These are phyloP conservation scores for Syzygium oleosum DNA, from an alignment of 345 rosid genomes.

Conservation along the genomic window DNA sequence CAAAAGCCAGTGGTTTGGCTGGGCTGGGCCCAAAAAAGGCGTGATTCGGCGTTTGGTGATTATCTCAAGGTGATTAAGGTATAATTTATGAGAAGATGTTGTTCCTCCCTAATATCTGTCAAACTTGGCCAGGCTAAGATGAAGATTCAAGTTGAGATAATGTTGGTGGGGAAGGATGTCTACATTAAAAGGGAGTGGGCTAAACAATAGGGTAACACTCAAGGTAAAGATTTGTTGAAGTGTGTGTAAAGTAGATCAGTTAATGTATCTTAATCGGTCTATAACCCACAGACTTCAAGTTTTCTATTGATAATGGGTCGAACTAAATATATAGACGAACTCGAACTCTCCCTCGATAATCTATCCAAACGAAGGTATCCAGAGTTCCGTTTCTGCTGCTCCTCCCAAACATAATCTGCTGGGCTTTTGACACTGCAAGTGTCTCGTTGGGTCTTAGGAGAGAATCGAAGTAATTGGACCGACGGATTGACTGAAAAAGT, in stretches of 20 bases:
- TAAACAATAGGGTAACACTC: background rate
- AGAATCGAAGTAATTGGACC: background rate
- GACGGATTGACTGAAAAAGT: background rate
- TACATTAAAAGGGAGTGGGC: background rate
- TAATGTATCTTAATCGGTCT: background rate
- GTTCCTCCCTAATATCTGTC: background rate
- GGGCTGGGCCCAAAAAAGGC: background rate
- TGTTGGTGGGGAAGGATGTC: background rate
- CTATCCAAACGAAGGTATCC: background rate
- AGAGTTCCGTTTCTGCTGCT: background rate
- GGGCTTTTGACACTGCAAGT: background rate
- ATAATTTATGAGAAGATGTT: background rate
- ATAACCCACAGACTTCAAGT: background rate
- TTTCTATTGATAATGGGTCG: accelerated
- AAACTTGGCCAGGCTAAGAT: background rate
- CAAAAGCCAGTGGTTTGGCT: background rate
- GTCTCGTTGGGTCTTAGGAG: background rate
- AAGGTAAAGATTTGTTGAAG: background rate
- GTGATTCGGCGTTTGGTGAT: background rate
- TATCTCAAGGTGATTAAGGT: background rate
- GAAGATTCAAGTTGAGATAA: background rate
- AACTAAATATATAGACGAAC: background rate
- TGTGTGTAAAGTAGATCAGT: background rate
- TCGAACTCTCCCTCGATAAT: background rate
- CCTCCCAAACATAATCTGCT: background rate